Conservation (phyloP, 148 eudicot genomes). For the Talinum fruticosum region DNA sequence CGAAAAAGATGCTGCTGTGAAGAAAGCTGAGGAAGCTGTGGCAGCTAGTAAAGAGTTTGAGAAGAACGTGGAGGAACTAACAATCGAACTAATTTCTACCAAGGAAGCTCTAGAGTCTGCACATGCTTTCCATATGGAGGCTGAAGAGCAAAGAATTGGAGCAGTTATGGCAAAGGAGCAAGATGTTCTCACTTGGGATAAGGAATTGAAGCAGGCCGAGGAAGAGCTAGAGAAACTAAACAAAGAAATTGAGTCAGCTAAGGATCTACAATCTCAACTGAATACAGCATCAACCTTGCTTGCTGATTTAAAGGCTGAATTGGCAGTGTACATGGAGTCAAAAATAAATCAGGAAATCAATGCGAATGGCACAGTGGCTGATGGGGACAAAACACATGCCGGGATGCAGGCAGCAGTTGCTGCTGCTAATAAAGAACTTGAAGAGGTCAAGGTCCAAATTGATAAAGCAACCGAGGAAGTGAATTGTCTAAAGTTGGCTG, state of each 20-base stretch:
- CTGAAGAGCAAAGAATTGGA: conserved; percentile 90
- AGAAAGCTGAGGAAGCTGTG: conserved; percentile 71
- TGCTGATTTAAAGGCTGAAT: conserved; percentile 62
- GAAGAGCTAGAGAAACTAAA: conserved; percentile 67
- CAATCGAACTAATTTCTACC: conserved; percentile 72
- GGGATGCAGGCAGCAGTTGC: conserved; percentile 56
- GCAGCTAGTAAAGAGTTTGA: conserved; percentile 68
- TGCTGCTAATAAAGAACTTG: conserved; percentile 58
- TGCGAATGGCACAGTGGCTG: conserved; percentile 15
- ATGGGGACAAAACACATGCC: conserved; percentile 41
- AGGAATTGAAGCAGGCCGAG: conserved; percentile 81
- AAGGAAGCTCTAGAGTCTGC: conserved; percentile 83
- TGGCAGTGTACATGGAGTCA: conserved; percentile 86
- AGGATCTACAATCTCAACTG: conserved; percentile 67
- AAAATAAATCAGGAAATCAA: conserved; percentile 48
- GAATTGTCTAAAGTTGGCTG: conserved; percentile 56
- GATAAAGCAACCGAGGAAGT: conserved; percentile 72
- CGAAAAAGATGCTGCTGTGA: conserved; percentile 68
- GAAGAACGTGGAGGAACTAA: conserved; percentile 80
- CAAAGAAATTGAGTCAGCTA: conserved; percentile 55
- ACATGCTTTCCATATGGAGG: conserved; percentile 89
- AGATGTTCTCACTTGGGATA: conserved; percentile 70
- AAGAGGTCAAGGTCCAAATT: conserved; percentile 61
- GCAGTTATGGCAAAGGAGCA: conserved; percentile 89
- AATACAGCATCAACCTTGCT: conserved; percentile 56